Conservation (phyloP, 371 early-diverging fungal species). For the Mucor indicus region DNA sequence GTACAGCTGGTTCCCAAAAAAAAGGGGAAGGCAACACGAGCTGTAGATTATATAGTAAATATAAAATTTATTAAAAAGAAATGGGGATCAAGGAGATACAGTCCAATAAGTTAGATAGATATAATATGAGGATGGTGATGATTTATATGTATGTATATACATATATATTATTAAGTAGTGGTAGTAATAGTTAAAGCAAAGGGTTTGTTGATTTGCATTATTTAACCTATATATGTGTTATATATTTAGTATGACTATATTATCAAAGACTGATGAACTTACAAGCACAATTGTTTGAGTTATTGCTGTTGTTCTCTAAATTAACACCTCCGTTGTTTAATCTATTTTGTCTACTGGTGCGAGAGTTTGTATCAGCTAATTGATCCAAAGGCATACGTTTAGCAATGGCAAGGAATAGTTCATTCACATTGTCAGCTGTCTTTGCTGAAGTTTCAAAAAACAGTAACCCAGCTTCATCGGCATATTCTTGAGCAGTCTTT, state of each 20-base stretch:
- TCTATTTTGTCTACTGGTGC: slow-evolving; percentile 30
- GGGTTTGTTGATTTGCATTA: too few species aligned
- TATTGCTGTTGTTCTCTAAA: slow-evolving; percentile 25
- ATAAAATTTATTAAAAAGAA: too few species aligned
- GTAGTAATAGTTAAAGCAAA: too few species aligned
- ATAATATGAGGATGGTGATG: too few species aligned
- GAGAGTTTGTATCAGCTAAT: slow-evolving; percentile 38
- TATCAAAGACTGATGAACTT: slow-evolving; percentile 15
- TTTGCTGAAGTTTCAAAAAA: slow-evolving; percentile 96
- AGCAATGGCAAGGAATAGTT: slow-evolving; percentile 75
- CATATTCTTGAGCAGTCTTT: slow-evolving; percentile 87
- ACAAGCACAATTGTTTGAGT: slow-evolving; percentile 44
- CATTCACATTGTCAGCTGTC: slow-evolving; percentile 81
- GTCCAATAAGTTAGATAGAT: too few species aligned
- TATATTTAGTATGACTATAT: neutral
- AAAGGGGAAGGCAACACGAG: too few species aligned
- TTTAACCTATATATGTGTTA: slow-evolving; percentile 3
- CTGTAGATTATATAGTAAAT: too few species aligned
- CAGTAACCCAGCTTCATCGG: slow-evolving; percentile 80
- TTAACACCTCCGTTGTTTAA: slow-evolving; percentile 41
- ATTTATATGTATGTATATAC: neutral
- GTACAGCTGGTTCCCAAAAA: too few species aligned
- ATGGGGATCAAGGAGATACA: too few species aligned
- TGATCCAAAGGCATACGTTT: slow-evolving; percentile 48
- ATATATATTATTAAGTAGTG: too few species aligned